A percentile compares a stretch with the other conserved stretches of the same genome.
phyloP scores from a whole-genome alignment of 1,284 basidiomycete species.

The Gomphus sp. region DNA sequence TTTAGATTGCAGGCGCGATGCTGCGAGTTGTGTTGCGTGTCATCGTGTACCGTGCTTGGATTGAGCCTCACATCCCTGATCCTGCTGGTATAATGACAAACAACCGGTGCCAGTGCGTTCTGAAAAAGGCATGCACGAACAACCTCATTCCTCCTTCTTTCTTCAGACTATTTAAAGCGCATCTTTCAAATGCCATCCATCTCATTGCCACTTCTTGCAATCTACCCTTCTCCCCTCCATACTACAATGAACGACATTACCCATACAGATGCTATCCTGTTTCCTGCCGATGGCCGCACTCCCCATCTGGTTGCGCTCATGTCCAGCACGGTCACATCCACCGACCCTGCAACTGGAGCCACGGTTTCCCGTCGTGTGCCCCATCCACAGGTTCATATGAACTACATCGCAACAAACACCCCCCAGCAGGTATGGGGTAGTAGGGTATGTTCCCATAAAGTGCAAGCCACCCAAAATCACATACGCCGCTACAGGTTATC shows the following conservation, averaged over 20 bases:
- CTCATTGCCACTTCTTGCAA: background rate
- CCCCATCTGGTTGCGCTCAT: conserved; percentile 61
- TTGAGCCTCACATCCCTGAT: background rate
- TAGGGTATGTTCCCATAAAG: conserved; percentile 22
- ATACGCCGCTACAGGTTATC: background rate
- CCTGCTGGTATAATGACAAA: background rate
- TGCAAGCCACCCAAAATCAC: background rate
- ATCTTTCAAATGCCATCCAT: background rate
- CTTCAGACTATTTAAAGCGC: background rate
- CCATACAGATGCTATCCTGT: conserved; percentile 17
- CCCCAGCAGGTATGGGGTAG: conserved; percentile 61
- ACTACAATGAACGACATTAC: conserved; percentile 4
- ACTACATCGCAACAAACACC: conserved; percentile 66
- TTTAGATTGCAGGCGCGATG: background rate
- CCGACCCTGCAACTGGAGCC: conserved; percentile 35
- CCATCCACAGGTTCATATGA: conserved; percentile 76
- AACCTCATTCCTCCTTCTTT: background rate
- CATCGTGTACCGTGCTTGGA: background rate
- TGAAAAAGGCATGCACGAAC: background rate
- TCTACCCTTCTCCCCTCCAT: background rate
- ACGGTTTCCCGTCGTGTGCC: conserved; percentile 48
- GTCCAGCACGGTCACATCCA: conserved; percentile 48
- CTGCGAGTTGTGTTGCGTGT: background rate
- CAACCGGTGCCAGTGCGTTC: background rate
- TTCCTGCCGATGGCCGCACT: conserved; percentile 38